Base-by-base conservation (phyloP, 139 green algal species). In the Picochlorum sp. region DNA sequence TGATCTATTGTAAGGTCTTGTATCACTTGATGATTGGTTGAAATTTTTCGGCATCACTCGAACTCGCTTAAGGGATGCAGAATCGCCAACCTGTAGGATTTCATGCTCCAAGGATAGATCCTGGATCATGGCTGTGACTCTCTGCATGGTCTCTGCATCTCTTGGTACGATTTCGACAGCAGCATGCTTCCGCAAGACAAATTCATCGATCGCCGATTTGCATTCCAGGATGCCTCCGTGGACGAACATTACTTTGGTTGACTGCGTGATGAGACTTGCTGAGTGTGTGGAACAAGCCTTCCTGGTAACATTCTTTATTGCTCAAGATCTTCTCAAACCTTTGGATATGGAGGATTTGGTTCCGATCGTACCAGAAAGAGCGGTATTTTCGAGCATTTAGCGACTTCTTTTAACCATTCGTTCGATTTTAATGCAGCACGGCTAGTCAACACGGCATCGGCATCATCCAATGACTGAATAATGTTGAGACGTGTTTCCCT, bases 131-230 rank as follows among this genome's bases (percentile, higher is more conserved):
- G 34, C 37, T 2, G 57, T 32, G 13, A 49, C 14, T 20, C 37
- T 20, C 8, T 66, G 34, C 61, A 66, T 20, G 4, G 38, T 45
- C 24, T 21, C 16, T 44, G 26, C 61, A 45, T 56, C 26, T 45
- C 34, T 41, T 44, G 61, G 61, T 14, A 57, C 52, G 15, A 66
- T 24, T 44, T 66, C 61, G 5, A 66, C 34, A 59, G 61, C 34
- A 14, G 20, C 34, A 10, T 23, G 24, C 34, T 56, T 24, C 3
- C 15, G 23, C 15, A 66, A 26, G n/a, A 66, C 61, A 14, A 66
- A 24, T 13, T 52, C 16, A 24, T 66, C 61, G 24, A 66, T 55
- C 2, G 61, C 61, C 14, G 10, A 14, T 23, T 32, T 66, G 9
- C 26, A 44, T 41, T 66, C 61, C 15, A 49, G n/a, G 15, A 66